Evolutionary conservation across 78 protist genomes (phyloP), one percentile per base, ranked within the genome.

Genomic region (Diacronema lutheri): DNA sequence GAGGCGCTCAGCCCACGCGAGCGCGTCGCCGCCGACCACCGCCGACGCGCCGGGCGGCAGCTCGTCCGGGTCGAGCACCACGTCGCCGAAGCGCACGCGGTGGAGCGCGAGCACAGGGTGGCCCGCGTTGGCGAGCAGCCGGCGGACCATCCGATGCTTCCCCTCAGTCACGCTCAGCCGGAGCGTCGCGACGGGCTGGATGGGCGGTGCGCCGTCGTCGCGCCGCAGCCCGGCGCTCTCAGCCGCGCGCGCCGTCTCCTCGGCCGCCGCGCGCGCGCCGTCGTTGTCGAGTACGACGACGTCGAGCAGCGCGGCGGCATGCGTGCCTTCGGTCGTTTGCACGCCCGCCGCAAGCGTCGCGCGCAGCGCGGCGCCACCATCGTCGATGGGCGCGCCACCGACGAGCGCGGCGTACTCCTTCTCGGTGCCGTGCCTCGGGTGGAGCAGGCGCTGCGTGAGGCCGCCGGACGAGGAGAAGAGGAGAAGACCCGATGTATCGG

Each of bases 91-190:
- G 16, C 71, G 37, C 4, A 12, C 58, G 26, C 79, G 46, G 9
- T 41, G 79, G 37, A 71, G 57, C 79, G 46, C 57, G 16, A 71
- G 19, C 21, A 71, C 79, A 19, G 79, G 79, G 35, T 71, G 79
- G 14, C 79, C 79, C 0, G n/a, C 10, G 35, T 71, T 71, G 1
- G 79, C 79, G 29, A 71, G 35, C 33, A 71, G 2, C 12, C 79
- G 79, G 4, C 79, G 79, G 20, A 71, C 79, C 79, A 71, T 71
- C 31, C 79, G 79, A n/a, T 71, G 25, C 21, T 71, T 71, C 25
- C 79, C 79, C 57, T 71, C 79, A 3, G 16, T 0, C 33, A 71
- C 56, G 31, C 6, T 13, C 26, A 38, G 58, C 3, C 79, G 50
- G 0, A 71, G 50, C 12, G 13, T 10, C 19, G 50, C 50, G 50